Evolutionary conservation across 83 land plant species (phyloP).

Genomic region (Picea abies): DNA sequence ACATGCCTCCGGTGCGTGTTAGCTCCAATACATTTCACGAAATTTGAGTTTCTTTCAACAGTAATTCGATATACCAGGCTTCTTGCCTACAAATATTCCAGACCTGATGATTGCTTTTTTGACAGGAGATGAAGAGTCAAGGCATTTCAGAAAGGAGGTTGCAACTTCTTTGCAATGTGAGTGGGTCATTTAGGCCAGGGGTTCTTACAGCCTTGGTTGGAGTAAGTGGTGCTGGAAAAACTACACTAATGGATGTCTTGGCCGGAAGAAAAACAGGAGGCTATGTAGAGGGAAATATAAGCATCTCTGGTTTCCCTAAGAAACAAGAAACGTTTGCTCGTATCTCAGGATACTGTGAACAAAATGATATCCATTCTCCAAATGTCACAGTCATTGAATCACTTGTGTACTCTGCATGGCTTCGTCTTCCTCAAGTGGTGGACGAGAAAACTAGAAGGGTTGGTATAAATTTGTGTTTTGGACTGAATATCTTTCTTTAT

Average conservation of each 20-base stretch:
- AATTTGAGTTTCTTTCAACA: too few species aligned
- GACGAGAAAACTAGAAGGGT: constrained; percentile 31
- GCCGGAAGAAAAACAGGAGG: constrained; percentile 39
- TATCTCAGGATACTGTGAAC: constrained; percentile 44
- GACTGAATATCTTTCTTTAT: too few species aligned
- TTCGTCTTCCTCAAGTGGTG: constrained; percentile 64
- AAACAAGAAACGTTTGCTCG: constrained; percentile 33
- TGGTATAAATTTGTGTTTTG: neutral
- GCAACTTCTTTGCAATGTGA: constrained; percentile 6
- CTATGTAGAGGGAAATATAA: constrained; percentile 32
- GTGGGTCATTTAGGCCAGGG: constrained; percentile 32
- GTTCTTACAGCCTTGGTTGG: constrained; percentile 29
- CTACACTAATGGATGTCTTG: constrained; percentile 28
- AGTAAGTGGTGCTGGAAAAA: constrained; percentile 32
- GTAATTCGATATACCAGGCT: too few species aligned
- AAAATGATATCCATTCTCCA: constrained; percentile 76
- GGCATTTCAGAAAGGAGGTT: constrained; percentile 3
- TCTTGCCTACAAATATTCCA: constrained; percentile 77
- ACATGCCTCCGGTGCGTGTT: constrained; percentile 53
- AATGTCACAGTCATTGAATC: constrained; percentile 71
- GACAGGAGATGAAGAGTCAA: constrained; percentile 12
- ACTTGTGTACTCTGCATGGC: constrained; percentile 71
- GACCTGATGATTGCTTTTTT: constrained; percentile 81
- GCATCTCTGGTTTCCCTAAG: constrained; percentile 27
- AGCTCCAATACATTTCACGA: too few species aligned